Evolutionary conservation across 2,329 filamentous ascomycete genomes (phyloP).

Genomic region (Botrytis byssoidea): DNA sequence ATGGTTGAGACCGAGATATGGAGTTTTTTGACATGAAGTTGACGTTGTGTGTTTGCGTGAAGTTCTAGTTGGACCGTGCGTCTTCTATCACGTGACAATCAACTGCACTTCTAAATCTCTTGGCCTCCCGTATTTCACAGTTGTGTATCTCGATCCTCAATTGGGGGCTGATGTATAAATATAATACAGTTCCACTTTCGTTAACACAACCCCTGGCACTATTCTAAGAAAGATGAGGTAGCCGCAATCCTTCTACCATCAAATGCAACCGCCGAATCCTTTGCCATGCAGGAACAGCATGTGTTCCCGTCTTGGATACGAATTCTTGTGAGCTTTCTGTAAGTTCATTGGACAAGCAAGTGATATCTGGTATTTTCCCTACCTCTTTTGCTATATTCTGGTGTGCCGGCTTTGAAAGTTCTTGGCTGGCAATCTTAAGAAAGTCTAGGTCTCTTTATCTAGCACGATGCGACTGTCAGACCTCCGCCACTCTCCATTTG

Average conservation of each 20-base stretch:
- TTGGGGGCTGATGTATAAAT: constrained; percentile 15
- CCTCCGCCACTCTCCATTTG: neutral
- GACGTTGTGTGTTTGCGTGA: neutral
- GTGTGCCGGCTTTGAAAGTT: neutral
- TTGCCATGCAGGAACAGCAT: constrained; percentile 7
- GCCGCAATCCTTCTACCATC: constrained; percentile 14
- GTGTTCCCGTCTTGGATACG: neutral
- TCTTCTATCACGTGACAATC: neutral
- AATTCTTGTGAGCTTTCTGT: neutral
- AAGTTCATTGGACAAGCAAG: neutral
- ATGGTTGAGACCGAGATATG: neutral
- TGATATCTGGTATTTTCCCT: neutral
- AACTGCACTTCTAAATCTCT: neutral
- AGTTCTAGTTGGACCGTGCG: neutral
- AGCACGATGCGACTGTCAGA: neutral
- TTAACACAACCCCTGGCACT: neutral
- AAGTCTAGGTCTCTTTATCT: neutral
- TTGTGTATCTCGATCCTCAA: neutral
- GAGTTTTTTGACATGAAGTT: neutral
- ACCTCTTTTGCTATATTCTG: neutral
- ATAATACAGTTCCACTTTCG: neutral
- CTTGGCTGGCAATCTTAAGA: neutral
- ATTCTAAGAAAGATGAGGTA: constrained; percentile 16
- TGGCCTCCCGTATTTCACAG: neutral
- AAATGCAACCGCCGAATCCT: constrained; percentile 12